phyloP scores from a whole-genome alignment of 257 asterid genomes.

The Gardenia jasminoides region DNA sequence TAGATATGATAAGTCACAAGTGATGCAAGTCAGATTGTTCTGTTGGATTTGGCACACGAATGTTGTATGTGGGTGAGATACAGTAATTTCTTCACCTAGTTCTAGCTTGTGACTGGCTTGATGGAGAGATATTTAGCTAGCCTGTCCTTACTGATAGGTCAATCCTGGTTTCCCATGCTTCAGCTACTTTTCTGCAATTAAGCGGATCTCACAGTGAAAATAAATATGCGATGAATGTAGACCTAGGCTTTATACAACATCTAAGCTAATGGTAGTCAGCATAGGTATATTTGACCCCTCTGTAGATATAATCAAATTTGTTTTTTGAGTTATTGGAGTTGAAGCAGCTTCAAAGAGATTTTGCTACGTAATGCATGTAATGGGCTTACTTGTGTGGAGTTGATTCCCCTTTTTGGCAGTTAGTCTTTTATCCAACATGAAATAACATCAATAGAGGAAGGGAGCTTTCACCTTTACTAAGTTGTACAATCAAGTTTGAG shows the following conservation, averaged over 20 bases:
- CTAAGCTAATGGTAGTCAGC: neutral
- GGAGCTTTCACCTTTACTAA: neutral
- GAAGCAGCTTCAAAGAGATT: neutral
- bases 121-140: neutral
- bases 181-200: too few relatives aligned
- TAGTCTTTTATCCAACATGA: neutral
- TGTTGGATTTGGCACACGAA: neutral
- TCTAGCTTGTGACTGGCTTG: neutral
- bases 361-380: neutral
- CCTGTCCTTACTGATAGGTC: neutral
- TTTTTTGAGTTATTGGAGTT: neutral
- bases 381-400: neutral
- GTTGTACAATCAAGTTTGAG: neutral
- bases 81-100: neutral
- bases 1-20: neutral
- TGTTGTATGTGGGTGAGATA: neutral
- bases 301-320: neutral
- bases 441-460: neutral
- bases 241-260: neutral
- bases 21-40: neutral
- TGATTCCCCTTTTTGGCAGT: neutral
- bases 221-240: neutral
- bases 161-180: neutral
- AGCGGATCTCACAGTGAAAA: neutral
- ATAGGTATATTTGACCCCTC: neutral